Evolutionary conservation across 495 filamentous ascomycete species (phyloP), one percentile per base, ranked within the genome.

Genomic region (Massariosphaeria phaeospora): DNA sequence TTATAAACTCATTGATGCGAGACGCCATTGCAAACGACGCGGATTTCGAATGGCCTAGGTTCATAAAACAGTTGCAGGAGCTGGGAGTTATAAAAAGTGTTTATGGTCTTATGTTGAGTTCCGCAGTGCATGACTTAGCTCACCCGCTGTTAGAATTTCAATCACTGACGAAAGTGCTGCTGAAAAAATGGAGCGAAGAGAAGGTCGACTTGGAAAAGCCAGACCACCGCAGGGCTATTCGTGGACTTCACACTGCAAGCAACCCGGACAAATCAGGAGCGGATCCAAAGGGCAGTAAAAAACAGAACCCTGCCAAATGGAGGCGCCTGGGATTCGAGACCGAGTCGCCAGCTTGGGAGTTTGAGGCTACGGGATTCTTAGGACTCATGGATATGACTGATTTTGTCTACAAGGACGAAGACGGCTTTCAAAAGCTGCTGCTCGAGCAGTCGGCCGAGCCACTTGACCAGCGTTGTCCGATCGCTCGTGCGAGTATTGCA

Each of bases 331-430:
- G 93, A 2, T 99, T 99, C 64, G 86, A 93, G 69, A 84, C 88
- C 0, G 94, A 97, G 66, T 86, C 77, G 52, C 93, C 93, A 9
- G 83, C 83, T 0, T 70, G 75, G 57, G 93, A 97, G 61, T 97
- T 99, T 69, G 82, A 89, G 2, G 76, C 81, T 21, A 83, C 84
- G 15, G 93, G 93, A 1, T 97, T 91, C 66, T 70, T 99, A 35
- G 93, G 94, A 18, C 88, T 99, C 83, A 95, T 97, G 89, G 93
- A 99, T 68, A 66, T 97, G 63, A 90, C 88, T 6, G 90, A 97
- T 69, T 99, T 87, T 67, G 87, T 95, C 42, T 78, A 84, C 59
- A 94, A 87, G 64, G 82, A 94, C 58, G 88, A 95, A 64, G 89
- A 96, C 66, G 81, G 82, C 29, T 97, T 93, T 61, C 91, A 95